Percentiles rank a stretch among this genome's conserved stretches.
Conservation (phyloP, 2,329 filamentous ascomycete species). For the Exophiala phaeomuriformis region DNA sequence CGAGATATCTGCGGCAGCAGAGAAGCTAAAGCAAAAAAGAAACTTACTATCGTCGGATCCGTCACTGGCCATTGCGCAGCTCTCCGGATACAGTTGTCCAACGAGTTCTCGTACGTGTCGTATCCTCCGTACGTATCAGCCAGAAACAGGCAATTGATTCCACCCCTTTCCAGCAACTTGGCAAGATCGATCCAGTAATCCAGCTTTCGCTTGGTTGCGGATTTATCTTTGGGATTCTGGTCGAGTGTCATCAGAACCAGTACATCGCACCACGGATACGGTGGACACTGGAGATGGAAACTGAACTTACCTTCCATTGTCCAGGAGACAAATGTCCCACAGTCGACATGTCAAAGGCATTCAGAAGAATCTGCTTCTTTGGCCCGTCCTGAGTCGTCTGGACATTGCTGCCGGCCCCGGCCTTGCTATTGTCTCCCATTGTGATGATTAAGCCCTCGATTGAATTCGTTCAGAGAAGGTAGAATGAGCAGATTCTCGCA, state of each 20-base stretch:
- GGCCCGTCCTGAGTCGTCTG: background rate
- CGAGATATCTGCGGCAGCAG: background rate
- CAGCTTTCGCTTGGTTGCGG: slow-evolving; percentile 50
- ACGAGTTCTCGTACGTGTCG: slow-evolving; percentile 38
- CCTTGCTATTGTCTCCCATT: background rate
- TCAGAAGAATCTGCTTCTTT: slow-evolving; percentile 53
- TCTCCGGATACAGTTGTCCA: slow-evolving; percentile 55
- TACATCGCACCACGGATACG: too few species aligned
- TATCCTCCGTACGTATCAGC: slow-evolving; percentile 50
- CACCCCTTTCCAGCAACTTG: slow-evolving; percentile 48
- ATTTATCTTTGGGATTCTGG: slow-evolving; percentile 55
- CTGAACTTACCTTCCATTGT: slow-evolving; percentile 53
- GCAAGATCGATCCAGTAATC: slow-evolving; percentile 52
- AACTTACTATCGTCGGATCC: slow-evolving; percentile 54
- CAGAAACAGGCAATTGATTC: slow-evolving; percentile 57
- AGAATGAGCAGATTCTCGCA: too few species aligned
- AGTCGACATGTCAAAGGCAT: slow-evolving; percentile 61
- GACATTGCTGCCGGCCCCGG: background rate
- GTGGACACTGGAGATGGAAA: background rate
- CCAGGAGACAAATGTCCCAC: slow-evolving; percentile 58
- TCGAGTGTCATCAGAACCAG: background rate
- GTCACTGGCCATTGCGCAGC: slow-evolving; percentile 60
- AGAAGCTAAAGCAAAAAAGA: background rate
- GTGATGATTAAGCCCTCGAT: background rate
- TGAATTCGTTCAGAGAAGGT: too few species aligned